These are phyloP conservation scores for Beauveria medogensis DNA, from an alignment of 2,329 filamentous ascomycete genomes.

Conservation along the genomic window DNA sequence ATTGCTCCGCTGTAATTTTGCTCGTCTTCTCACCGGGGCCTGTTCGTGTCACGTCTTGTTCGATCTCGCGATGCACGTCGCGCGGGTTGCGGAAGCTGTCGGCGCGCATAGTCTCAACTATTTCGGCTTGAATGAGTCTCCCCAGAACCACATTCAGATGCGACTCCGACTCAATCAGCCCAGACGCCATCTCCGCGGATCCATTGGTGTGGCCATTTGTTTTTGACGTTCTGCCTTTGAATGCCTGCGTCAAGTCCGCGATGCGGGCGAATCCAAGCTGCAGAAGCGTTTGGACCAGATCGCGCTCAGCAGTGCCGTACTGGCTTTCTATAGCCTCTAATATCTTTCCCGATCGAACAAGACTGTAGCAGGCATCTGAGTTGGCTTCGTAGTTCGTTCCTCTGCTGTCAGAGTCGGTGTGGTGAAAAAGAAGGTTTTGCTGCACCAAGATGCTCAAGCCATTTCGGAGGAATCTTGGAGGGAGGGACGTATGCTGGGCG, in stretches of 20 bases:
- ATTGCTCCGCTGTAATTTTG: conserved; percentile 59
- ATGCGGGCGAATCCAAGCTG: conserved; percentile 70
- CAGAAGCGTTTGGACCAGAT: conserved; percentile 67
- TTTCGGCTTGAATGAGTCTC: conserved; percentile 54
- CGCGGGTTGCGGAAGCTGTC: conserved; percentile 52
- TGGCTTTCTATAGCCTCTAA: conserved; percentile 65
- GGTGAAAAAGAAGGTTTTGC: conserved; percentile 75
- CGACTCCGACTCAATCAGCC: conserved; percentile 35
- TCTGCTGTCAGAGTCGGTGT: conserved; percentile 52
- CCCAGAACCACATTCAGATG: conserved; percentile 44
- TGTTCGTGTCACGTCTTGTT: conserved; percentile 50
- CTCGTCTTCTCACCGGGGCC: conserved; percentile 33
- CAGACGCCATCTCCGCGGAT: conserved; percentile 22
- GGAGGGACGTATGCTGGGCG: conserved; percentile 62
- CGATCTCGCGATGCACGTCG: conserved; percentile 54
- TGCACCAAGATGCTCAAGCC: conserved; percentile 80
- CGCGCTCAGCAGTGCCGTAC: conserved; percentile 66
- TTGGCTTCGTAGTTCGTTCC: conserved; percentile 79
- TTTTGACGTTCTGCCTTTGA: conserved; percentile 32
- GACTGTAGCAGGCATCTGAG: conserved; percentile 67
- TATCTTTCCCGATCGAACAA: conserved; percentile 75
- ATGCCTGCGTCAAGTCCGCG: conserved; percentile 59
- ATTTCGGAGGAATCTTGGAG: conserved; percentile 67
- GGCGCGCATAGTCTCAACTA: conserved; percentile 55
- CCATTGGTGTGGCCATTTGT: conserved; percentile 28